Base-by-base conservation (phyloP, 305 asterid genomes). In the Solanum aculeatissimum region DNA sequence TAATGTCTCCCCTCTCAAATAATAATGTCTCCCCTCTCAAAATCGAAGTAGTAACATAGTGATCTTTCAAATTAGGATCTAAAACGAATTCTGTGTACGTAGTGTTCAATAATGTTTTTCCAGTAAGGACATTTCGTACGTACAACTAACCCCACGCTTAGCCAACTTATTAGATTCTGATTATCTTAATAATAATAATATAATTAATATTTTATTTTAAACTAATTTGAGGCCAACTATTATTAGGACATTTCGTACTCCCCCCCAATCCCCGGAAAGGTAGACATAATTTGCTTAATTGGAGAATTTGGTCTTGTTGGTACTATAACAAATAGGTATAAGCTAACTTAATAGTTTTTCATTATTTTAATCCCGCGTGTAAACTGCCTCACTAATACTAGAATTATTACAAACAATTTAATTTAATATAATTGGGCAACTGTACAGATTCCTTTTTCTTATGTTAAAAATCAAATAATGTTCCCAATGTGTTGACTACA, bases 401-500 rank as follows among this genome's bases (percentile, higher is more conserved):
- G 42, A 57, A n/a, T 15, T 62, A 81, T 45, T 40, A 27, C 35
- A 19, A 58, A 47, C 57, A 72, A 49, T 49, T 25, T 40, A 75
- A 49, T 25, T 66, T 38, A 75, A 49, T 25, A 77, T 35, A 35
- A 6, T 3, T 32, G 21, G 43, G 63, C 82, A 77, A 77, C 63
- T 77, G 45, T 32, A 49, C 82, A 77, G 82, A 77, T 77, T 77
- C 82, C 63, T 27, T 16, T 42, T 57, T 49, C 58, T 49, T 15
- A 77, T 49, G 43, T 5, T 77, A 16, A 75, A 47, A 75, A 14
- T 49, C 57, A 25, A 77, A 77, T 49, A 49, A 14, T 77, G 43
- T 51, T 6, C 82, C 45, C 82, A 77, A 77, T 77, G 79, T 71
- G 81, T 83, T 85, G 85, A 85, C 86, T 84, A 83, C 74, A 83